phyloP scores from a whole-genome alignment of 805 yeast species.

The Yamadazyma insecticola region DNA sequence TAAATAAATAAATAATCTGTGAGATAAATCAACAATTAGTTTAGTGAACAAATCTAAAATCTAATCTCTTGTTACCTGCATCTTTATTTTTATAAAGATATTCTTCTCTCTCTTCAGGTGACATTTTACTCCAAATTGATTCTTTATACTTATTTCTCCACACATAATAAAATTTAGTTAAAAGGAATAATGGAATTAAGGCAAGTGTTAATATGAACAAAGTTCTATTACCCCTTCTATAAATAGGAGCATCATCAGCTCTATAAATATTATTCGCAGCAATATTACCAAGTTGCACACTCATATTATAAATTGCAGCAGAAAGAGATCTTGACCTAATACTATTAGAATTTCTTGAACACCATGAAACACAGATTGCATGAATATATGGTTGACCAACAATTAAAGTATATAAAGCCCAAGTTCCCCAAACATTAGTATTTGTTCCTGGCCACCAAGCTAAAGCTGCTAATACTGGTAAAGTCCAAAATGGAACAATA shows the following conservation, averaged over 20 bases:
- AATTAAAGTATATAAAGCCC: conserved; percentile 26
- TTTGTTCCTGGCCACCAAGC: conserved; percentile 41
- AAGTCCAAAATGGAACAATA: conserved; percentile 25
- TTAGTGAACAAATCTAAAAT: conserved; percentile 19
- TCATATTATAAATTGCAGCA: conserved; percentile 24
- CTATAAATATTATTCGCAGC: conserved; percentile 22
- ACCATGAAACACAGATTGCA: conserved; percentile 27
- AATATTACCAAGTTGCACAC: conserved; percentile 21
- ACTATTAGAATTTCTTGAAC: conserved; percentile 22
- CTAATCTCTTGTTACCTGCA: conserved; percentile 21
- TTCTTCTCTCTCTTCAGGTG: conserved; percentile 13
- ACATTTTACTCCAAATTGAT: conserved; percentile 16
- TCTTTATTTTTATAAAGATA: conserved; percentile 15
- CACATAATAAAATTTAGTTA: conserved; percentile 18
- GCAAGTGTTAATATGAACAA: conserved; percentile 16
- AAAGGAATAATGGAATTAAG: conserved; percentile 18
- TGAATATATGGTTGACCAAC: conserved; percentile 30
- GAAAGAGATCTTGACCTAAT: conserved; percentile 23
- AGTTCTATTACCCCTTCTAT: conserved; percentile 21
- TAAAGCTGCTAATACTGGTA: conserved; percentile 26
- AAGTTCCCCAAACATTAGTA: conserved; percentile 38
- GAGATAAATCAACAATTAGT: no score
- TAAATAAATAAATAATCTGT: no score
- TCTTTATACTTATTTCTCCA: conserved; percentile 16
- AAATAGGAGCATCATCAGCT: conserved; percentile 23